Base-by-base conservation (phyloP, 345 rosid species). In the Eucalyptus albens region DNA sequence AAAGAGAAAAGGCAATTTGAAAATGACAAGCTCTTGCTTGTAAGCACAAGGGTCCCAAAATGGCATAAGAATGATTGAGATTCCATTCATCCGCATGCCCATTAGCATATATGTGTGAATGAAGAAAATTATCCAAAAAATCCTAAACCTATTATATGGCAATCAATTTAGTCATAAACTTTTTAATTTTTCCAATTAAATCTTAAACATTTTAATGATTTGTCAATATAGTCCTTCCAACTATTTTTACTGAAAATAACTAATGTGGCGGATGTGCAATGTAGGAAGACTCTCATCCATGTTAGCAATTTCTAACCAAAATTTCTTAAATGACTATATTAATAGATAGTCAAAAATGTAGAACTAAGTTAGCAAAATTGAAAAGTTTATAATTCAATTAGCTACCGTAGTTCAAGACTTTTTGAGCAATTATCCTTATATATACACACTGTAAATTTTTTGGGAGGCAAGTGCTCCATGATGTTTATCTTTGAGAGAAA, bases 361-460 rank as follows among this genome's bases (percentile, higher is more conserved):
- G 19, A 5, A 33, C 12, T 72, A 72, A 33, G 22, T 33, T 72
- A 7, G 11, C 13, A 72, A 72, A 33, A 72, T 72, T 37, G 19
- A 37, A 72, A 72, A 16, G 0, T 33, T 9, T 72, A 72, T 2
- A 22, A 72, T 0, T 33, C 1, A 72, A 72, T 72, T 17, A 11
- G 7, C 0, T 17, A 2, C 0, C 14, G 0, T 72, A 37, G 24
- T 69, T 69, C 44, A 69, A 69, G 4, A 33, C 6, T 72, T 33
- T 69, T 31, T 17, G 26, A 42, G 22, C 44, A 72, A 3, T 33
- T 33, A 72, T 72, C 44, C 14, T 11, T 72, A 33, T 72, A 37
- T 33, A 72, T 37, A 72, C 26, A 37, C 82, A 72, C 33, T 2
- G 14, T 72, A 72, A 72, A 33, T 72, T 72, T 33, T 72, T 17